Conservation (phyloP, 345 rosid species). For the Corymbia maculata region DNA sequence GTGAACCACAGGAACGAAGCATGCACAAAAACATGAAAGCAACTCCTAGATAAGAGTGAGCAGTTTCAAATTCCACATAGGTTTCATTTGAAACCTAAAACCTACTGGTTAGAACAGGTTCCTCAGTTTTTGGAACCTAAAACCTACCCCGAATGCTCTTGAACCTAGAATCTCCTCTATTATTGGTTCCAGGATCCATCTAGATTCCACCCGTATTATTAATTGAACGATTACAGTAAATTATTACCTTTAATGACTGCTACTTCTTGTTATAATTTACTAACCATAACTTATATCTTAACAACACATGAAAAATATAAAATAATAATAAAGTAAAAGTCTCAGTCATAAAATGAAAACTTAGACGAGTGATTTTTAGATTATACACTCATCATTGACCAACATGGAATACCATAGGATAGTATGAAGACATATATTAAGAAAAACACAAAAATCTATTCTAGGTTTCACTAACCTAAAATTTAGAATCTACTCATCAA, state of each 20-base stretch:
- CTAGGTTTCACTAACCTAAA: too few relatives aligned
- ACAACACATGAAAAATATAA: not conserved
- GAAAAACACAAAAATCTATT: too few relatives aligned
- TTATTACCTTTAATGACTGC: accelerated
- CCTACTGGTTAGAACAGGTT: too few relatives aligned
- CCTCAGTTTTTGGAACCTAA: not conserved
- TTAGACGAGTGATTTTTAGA: too few relatives aligned
- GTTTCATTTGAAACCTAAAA: not conserved
- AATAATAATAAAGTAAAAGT: too few relatives aligned
- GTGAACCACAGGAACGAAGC: not conserved
- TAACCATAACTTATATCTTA: too few relatives aligned
- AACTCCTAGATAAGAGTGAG: too few relatives aligned
- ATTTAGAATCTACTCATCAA: accelerated
- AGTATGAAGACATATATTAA: accelerated
- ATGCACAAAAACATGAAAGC: not conserved
- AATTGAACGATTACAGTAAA: not conserved
- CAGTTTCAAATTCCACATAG: too few relatives aligned
- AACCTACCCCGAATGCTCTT: not conserved
- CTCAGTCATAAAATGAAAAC: not conserved
- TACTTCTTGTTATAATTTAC: too few relatives aligned
- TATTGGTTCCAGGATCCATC: accelerated
- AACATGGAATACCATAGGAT: accelerated
- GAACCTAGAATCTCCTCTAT: accelerated
- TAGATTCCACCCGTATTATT: not conserved
- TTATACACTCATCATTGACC: accelerated